Evolutionary conservation across 768 basidiomycete genomes (phyloP).

Genomic region (Saitozyma sp.): DNA sequence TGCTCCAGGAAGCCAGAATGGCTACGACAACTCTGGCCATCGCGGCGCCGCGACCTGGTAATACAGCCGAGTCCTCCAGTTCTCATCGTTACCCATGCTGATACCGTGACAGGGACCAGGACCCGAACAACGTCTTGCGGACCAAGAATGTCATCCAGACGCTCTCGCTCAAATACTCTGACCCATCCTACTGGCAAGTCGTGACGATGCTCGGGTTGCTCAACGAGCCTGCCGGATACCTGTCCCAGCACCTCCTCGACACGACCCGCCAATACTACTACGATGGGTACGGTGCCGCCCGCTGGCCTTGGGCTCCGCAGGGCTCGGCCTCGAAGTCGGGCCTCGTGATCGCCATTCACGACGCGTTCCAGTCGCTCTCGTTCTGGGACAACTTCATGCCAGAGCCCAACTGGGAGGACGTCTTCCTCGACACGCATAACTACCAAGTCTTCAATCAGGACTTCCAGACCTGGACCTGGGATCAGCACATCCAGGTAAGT

Average conservation of each 20-base stretch:
- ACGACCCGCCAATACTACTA: conserved; percentile 45
- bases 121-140: conserved; percentile 38
- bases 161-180: conserved; percentile 45
- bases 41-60: conserved; percentile 43
- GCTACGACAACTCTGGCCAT: conserved; percentile 48
- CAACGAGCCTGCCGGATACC: conserved; percentile 50
- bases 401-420: conserved; percentile 39
- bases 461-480: conserved; percentile 30
- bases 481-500: conserved; percentile 30
- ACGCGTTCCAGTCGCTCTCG: conserved; percentile 46
- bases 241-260: conserved; percentile 28
- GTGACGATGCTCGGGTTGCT: conserved; percentile 50
- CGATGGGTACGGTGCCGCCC: conserved; percentile 49
- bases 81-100: neutral
- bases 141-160: conserved; percentile 39
- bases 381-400: conserved; percentile 41
- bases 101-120: conserved; percentile 20
- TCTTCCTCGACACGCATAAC: conserved; percentile 50
- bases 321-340: conserved; percentile 33
- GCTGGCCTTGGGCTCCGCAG: conserved; percentile 41
- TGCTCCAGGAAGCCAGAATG: conserved; percentile 49
- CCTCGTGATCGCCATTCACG: conserved; percentile 40
- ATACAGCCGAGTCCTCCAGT: neutral
- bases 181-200: conserved; percentile 43
- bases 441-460: conserved; percentile 49